These are phyloP conservation scores for Closterium sp. DNA, from an alignment of 139 green algal species.

Conservation along the genomic window DNA sequence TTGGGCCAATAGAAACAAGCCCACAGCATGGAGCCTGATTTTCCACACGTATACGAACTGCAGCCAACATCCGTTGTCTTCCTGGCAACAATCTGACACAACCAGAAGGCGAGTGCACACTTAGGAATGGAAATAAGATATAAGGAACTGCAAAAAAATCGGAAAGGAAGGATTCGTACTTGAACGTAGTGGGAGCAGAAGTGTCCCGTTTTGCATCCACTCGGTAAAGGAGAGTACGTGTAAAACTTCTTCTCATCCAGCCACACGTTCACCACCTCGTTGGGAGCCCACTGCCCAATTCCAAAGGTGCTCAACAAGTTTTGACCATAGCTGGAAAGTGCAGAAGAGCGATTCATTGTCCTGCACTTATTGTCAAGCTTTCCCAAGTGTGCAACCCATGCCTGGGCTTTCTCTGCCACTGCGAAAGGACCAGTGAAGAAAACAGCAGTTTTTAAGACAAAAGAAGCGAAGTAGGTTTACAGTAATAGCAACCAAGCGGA, in stretches of 20 bases:
- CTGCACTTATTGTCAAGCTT: not conserved
- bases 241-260: not conserved
- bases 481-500: not conserved
- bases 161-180: not conserved
- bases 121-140: no score
- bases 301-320: not conserved
- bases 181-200: not conserved
- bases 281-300: not conserved
- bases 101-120: not conserved
- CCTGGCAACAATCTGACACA: not conserved
- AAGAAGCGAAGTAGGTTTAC: no score
- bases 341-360: not conserved
- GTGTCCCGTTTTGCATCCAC: not conserved
- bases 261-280: not conserved
- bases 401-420: not conserved
- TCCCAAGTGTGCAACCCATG: not conserved
- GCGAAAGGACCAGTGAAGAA: no score
- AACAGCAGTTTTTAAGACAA: no score
- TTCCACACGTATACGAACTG: not conserved
- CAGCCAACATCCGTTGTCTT: not conserved
- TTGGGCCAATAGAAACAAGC: not conserved
- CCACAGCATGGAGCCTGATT: not conserved
- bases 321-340: not conserved
- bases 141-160: not conserved
- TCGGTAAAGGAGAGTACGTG: not conserved